Percentiles rank a stretch among this genome's conserved stretches.
These are phyloP conservation scores for Torrubiellomyces zombiae DNA, from an alignment of 2,329 filamentous ascomycete genomes.

Conservation along the genomic window DNA sequence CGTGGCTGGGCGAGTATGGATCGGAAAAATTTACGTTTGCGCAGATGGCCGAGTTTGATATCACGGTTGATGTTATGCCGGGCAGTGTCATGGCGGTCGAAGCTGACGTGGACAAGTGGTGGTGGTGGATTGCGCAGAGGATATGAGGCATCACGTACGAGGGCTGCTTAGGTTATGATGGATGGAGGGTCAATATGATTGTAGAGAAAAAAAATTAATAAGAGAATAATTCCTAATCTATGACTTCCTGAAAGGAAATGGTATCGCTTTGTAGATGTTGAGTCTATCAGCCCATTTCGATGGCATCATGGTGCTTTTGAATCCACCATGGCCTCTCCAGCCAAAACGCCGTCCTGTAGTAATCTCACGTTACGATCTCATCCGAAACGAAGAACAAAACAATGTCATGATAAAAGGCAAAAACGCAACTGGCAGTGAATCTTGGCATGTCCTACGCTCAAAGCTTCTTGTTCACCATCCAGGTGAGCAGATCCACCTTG, in stretches of 20 bases:
- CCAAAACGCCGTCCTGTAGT: no score
- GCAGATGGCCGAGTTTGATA: constrained; percentile 69
- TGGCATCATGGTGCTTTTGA: no score
- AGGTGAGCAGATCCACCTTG: constrained; percentile 88
- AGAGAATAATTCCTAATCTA: constrained; percentile 5
- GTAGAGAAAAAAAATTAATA: constrained; percentile 4
- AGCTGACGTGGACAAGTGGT: constrained; percentile 69
- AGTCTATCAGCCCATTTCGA: constrained; percentile 18
- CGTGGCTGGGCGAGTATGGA: constrained; percentile 70
- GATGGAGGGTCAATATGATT: no score
- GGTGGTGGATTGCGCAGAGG: constrained; percentile 71
- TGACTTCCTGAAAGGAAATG: constrained; percentile 1
- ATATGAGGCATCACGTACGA: constrained; percentile 30
- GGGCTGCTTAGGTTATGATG: no score
- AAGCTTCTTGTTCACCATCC: constrained; percentile 56
- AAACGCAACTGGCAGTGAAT: neutral
- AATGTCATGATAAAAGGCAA: no score
- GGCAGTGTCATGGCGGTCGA: constrained; percentile 53
- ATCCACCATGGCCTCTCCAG: constrained; percentile 2
- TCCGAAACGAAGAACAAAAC: no score
- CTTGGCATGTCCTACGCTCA: constrained; percentile 5
- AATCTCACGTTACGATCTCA: no score
- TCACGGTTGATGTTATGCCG: constrained; percentile 60
- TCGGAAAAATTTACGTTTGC: constrained; percentile 63
- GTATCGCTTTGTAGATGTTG: constrained; percentile 22